phyloP scores from a whole-genome alignment of 345 rosid genomes.

The Odontarrhena argentea region DNA sequence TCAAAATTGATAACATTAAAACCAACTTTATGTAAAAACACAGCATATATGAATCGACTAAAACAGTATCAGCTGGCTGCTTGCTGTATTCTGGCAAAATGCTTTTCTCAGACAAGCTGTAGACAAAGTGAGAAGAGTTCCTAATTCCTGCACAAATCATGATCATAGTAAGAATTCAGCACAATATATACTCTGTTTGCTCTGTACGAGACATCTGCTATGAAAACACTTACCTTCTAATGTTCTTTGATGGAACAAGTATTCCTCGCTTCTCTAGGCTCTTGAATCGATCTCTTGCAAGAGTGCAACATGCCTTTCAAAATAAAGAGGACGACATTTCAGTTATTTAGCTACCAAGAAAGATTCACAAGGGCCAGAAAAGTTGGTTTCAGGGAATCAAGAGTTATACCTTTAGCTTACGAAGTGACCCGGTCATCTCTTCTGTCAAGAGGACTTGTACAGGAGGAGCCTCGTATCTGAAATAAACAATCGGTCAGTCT shows the following conservation, averaged over 20 bases:
- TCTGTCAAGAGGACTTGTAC: slow-evolving; percentile 83
- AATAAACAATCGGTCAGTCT: slow-evolving; percentile 25
- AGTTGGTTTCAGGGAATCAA: background rate
- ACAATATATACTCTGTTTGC: background rate
- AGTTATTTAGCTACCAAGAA: slow-evolving; percentile 16
- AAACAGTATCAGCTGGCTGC: slow-evolving; percentile 9
- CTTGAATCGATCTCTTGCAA: slow-evolving; percentile 83
- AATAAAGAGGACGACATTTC: background rate
- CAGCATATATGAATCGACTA: slow-evolving; percentile 20
- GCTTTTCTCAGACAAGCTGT: background rate
- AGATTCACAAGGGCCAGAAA: background rate
- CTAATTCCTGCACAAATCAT: slow-evolving; percentile 37
- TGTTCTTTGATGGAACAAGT: slow-evolving; percentile 59
- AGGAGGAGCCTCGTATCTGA: slow-evolving; percentile 82
- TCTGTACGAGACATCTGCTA: background rate
- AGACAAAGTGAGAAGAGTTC: slow-evolving; percentile 27
- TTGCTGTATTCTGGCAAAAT: slow-evolving; percentile 10
- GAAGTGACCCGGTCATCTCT: slow-evolving; percentile 91
- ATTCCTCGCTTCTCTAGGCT: slow-evolving; percentile 92
- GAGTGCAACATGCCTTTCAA: slow-evolving; percentile 79
- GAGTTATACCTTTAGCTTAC: slow-evolving; percentile 71
- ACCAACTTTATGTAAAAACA: slow-evolving; percentile 15
- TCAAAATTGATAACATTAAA: slow-evolving; percentile 33
- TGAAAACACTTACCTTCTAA: slow-evolving; percentile 55
- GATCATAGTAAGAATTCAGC: slow-evolving; percentile 29